Conservation (phyloP, 352 stramenopile species). For the Globisporangium apiculatum region DNA sequence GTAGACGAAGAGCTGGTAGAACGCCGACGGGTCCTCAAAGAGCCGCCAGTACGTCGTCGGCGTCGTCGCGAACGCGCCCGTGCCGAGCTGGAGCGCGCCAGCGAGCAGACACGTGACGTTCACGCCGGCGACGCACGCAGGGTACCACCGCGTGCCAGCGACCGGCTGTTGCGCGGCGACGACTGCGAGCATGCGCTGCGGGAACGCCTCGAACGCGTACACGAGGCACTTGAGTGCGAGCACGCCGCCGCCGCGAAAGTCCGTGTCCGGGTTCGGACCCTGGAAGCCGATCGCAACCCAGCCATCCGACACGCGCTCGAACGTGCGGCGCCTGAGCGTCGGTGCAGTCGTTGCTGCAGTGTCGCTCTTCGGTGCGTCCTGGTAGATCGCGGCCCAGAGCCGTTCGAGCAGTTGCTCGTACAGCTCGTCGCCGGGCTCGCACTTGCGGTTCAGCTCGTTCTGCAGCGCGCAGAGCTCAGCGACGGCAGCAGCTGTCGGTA, state of each 20-base stretch:
- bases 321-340: slow-evolving; percentile 12
- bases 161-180: slow-evolving; percentile 39
- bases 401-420: slow-evolving; percentile 57
- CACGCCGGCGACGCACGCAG: slow-evolving; percentile 74
- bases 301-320: slow-evolving; percentile 35
- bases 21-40: slow-evolving; percentile 79
- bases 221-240: slow-evolving; percentile 82
- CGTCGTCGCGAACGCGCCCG: slow-evolving; percentile 40
- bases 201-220: slow-evolving; percentile 73
- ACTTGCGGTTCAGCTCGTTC: slow-evolving; percentile 58
- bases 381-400: slow-evolving; percentile 59
- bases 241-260: slow-evolving; percentile 76
- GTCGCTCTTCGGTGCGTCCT: slow-evolving; percentile 12
- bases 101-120: slow-evolving; percentile 82
- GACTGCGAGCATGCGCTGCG: slow-evolving; percentile 59
- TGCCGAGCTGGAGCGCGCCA: slow-evolving; percentile 54
- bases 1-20: slow-evolving; percentile 74
- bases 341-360: too few species aligned
- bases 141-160: slow-evolving; percentile 63
- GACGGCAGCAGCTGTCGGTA: slow-evolving; percentile 30
- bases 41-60: slow-evolving; percentile 52
- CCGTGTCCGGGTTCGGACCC: slow-evolving; percentile 65
- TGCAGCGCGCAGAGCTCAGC: slow-evolving; percentile 49
- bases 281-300: slow-evolving; percentile 81
- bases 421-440: slow-evolving; percentile 41